Evolutionary conservation across 208 protist species (phyloP).

Genomic region (Trypanosoma brucei): DNA sequence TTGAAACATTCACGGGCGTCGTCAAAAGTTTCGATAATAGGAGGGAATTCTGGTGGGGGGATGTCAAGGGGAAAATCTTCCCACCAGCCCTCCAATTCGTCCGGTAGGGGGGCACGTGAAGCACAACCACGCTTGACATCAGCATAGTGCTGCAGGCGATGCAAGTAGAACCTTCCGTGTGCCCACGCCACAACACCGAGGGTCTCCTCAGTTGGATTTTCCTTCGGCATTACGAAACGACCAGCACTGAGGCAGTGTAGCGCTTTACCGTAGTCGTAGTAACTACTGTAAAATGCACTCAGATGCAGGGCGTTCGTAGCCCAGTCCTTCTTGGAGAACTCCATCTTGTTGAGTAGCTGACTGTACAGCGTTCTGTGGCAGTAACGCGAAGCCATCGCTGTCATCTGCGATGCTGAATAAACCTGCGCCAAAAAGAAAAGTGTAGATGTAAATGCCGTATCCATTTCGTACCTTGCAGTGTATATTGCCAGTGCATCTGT

Average conservation of each 20-base stretch:
- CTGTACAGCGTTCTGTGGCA: conserved; percentile 85
- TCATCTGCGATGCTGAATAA: conserved; percentile 43
- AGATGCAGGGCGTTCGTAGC: conserved; percentile 82
- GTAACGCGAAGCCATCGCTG: conserved; percentile 56
- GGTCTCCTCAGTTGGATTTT: conserved; percentile 46
- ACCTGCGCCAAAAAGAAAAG: conserved; percentile 88
- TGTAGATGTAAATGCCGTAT: conserved; percentile 65
- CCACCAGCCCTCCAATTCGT: conserved; percentile 48
- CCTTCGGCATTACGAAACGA: conserved; percentile 65
- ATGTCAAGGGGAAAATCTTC: conserved; percentile 66
- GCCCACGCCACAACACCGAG: conserved; percentile 62
- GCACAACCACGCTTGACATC: conserved; percentile 1
- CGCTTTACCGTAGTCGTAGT: conserved; percentile 65
- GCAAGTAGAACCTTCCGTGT: conserved; percentile 70
- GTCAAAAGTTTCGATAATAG: conserved; percentile 54
- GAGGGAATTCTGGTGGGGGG: conserved; percentile 24
- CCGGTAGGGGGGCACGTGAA: conserved; percentile 12
- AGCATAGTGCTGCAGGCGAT: conserved; percentile 66
- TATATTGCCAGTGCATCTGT: conserved; percentile 14
- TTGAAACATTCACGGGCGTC: conserved; percentile 77
- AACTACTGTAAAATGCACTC: conserved; percentile 67
- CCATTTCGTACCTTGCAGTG: conserved; percentile 66
- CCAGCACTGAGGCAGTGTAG: conserved; percentile 81
- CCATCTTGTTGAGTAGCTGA: conserved; percentile 71
- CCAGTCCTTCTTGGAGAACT: conserved; percentile 78